phyloP scores from a whole-genome alignment of 2,329 filamentous ascomycete genomes.

The Cercospora sp. region DNA sequence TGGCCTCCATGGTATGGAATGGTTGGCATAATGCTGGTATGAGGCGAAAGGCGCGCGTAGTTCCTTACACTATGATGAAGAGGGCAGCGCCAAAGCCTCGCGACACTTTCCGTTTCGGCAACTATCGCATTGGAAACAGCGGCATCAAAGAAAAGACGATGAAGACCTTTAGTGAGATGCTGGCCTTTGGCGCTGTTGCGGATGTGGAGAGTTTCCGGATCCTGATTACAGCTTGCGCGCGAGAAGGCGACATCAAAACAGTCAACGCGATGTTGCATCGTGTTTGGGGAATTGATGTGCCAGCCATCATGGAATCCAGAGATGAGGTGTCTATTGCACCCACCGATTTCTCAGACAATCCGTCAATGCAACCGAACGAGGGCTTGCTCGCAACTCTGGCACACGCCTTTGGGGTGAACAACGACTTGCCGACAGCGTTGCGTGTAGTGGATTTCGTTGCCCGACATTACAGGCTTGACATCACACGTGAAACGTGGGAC shows the following conservation, averaged over 20 bases:
- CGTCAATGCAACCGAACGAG: slow-evolving; percentile 59
- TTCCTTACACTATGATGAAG: slow-evolving; percentile 32
- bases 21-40: slow-evolving; percentile 38
- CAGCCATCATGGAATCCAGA: slow-evolving; percentile 40
- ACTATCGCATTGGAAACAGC: slow-evolving; percentile 33
- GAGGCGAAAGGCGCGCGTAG: slow-evolving; percentile 45
- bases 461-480: slow-evolving; percentile 56
- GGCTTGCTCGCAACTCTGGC: slow-evolving; percentile 66
- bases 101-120: slow-evolving; percentile 17
- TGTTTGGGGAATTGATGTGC: slow-evolving; percentile 57
- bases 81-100: slow-evolving; percentile 2
- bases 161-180: slow-evolving; percentile 52
- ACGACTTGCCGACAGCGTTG: slow-evolving; percentile 59
- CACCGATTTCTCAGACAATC: slow-evolving; percentile 48
- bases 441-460: slow-evolving; percentile 65
- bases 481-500: slow-evolving; percentile 62
- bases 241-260: slow-evolving; percentile 53
- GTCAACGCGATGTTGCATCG: slow-evolving; percentile 52
- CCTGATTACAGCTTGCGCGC: slow-evolving; percentile 54
- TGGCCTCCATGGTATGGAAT: slow-evolving; percentile 53
- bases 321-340: slow-evolving; percentile 38
- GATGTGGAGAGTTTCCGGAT: slow-evolving; percentile 57
- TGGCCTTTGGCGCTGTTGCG: slow-evolving; percentile 43
- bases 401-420: slow-evolving; percentile 67
- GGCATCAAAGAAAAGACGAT: slow-evolving; percentile 37